Percentiles rank a stretch among this genome's conserved stretches.
Evolutionary conservation across 2,329 filamentous ascomycete genomes (phyloP).

Genomic region (Claviceps africana): DNA sequence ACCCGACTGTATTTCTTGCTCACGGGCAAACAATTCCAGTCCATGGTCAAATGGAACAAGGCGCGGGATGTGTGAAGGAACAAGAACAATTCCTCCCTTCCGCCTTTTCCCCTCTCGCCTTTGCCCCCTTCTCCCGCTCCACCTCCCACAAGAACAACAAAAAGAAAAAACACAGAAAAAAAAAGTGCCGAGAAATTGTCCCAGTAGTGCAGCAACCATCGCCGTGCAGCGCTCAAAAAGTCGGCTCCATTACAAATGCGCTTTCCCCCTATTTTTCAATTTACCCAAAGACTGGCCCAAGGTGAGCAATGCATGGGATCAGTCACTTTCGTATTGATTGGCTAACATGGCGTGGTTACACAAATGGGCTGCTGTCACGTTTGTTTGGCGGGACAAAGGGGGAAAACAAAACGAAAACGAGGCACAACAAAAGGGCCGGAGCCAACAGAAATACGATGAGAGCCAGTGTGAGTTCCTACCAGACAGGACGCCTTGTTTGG

Average conservation of each 20-base stretch:
- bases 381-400: neutral
- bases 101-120: no score
- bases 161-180: no score
- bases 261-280: neutral
- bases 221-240: neutral
- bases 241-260: neutral
- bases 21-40: neutral
- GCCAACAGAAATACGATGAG: neutral
- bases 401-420: neutral
- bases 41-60: neutral
- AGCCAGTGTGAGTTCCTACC: neutral
- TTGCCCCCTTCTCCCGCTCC: no score
- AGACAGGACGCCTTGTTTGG: neutral
- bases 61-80: neutral
- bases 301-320: constrained; percentile 1
- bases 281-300: neutral
- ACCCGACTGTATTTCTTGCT: neutral
- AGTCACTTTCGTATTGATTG: constrained; percentile 3
- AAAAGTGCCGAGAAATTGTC: neutral
- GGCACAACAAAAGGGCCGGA: neutral
- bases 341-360: neutral
- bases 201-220: neutral
- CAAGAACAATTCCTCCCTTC: neutral
- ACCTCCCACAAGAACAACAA: no score
- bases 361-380: neutral